Evolutionary conservation across 495 filamentous ascomycete genomes (phyloP), one percentile per base, ranked within the genome.

Genomic region (Tirmania nivea): DNA sequence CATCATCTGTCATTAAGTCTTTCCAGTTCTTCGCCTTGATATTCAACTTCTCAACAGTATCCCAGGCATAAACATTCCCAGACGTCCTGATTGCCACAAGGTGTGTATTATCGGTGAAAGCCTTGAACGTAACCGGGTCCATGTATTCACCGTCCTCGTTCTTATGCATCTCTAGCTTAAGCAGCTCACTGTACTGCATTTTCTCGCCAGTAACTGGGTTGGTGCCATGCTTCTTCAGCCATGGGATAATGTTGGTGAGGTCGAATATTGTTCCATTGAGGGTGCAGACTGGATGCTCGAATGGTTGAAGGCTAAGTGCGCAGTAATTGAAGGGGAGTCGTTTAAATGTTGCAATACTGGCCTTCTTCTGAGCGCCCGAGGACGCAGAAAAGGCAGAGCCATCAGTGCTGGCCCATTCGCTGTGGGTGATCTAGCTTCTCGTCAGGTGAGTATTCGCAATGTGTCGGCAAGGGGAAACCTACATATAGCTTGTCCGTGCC

Each of bases 261-360:
- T 93, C 86, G 64, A 92, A 92, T 50, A 87, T 84, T 11, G 78
- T 83, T 25, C 86, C 86, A 35, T 80, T 70, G 7, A 73, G 56
- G 8, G 84, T 90, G 68, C 86, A 92, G 48, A 92, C 86, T 0
- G 86, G 86, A 55, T 85, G 81, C 65, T 78, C 72, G 69, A 86
- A 93, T 1, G 90, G 90, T 63, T 96, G 90, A 16, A 97, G 79
- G 25, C 83, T 89, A 37, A 94, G 79, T 56, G 90, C 86, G 75
- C 90, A 97, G 71, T 89, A 96, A 73, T 94, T 95, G 77, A 93
- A 97, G 37, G 90, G 90, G 3, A 97, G 76, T 21, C 86, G 83
- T 63, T 81, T 82, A 72, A 96, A 99, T 34, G 75, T 72, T 17
- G 74, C 75, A 50, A 76, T 75, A 36, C 66, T 70, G 25, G 64